Base-by-base conservation (phyloP, 2,329 filamentous ascomycete species). In the Colletotrichum ledebouriae region DNA sequence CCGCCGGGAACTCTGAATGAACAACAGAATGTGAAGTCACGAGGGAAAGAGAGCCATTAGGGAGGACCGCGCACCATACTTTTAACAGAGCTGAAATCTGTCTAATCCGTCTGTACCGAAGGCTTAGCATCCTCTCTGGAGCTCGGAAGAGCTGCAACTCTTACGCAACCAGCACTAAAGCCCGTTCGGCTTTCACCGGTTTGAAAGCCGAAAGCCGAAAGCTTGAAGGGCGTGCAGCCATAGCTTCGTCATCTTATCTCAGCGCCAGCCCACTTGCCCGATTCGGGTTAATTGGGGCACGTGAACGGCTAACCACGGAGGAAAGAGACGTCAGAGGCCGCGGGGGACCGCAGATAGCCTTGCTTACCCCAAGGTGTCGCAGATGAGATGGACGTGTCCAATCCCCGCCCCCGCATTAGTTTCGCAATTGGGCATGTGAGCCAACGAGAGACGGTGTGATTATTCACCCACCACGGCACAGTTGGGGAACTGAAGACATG, bases 381-480 rank as follows among this genome's bases (percentile, higher is more conserved):
- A 33, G 33, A 56, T 55, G 20, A 6, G n/a, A n/a, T 37, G 52
- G 52, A 29, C 12, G 13, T 15, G 44, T 20, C 17, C 10, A 3
- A 2, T 29, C 49, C 52, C 52, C 4, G 12, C 34, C 62, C 55
- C 62, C 37, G 55, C 55, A 65, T 6, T 25, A 25, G 65, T 68
- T 65, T 68, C 60, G 60, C 34, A 65, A 25, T n/a, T 42, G 39
- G 25, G 22, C 65, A 65, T 59, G 65, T 49, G 65, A 65, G 55
- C 65, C 65, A 65, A 68, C 65, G 47, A 34, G 55, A 65, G 55
- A 33, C 65, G 34, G n/a, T 15, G 3, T 49, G 34, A 65, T 65
- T 55, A 68, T 55, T 55, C 47, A 59, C 42, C 13, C 29, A 29
- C 4, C 11, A 20, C 46, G 12, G 44, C 22, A 17, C 46, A n/a